Base-by-base conservation (phyloP, 805 yeast species). In the Jamesozyma lodderae region DNA sequence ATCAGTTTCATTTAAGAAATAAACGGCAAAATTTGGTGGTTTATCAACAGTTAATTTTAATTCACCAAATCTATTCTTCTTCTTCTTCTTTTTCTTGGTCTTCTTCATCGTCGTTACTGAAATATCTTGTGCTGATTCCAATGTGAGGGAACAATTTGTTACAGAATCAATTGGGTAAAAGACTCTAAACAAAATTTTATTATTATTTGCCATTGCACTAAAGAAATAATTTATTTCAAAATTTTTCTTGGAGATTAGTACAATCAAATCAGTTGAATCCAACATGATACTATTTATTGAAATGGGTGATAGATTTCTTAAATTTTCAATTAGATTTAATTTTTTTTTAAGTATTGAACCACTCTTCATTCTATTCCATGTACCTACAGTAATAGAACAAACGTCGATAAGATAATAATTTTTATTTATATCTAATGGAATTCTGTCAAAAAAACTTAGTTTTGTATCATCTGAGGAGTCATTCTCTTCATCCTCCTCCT, bases 11-110 rank as follows among this genome's bases (percentile, higher is more conserved):
- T 73, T 70, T 41, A 77, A 64, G 55, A 81, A 82, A 50, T 78
- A 79, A 1, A 83, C 92, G 1, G 88, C 84, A 60, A 83, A 83
- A 51, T 77, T 78, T 4, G 94, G 94, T 29, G 83, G 73, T 41
- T 76, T 73, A 16, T 72, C 62, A 38, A 76, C 60, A 38, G 63
- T 67, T 25, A 73, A 54, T 47, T 74, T 66, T 42, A 74, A 59
- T 47, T 78, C 82, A 47, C 67, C 60, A 8, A 59, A 49, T 21
- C 51, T 57, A n/a, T 50, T 55, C 20, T 53, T 44, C 9, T 41
- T 37, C 8, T 35, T 15, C 13, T 27, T 27, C 2, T 26, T 27
- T 20, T 37, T 33, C 10, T 49, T 46, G 36, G 49, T 61, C n/a
- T 29, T 17, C 16, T 17, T n/a, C 10, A 17, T 18, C 18, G 14